Conservation (phyloP, 805 yeast genomes). For the Candida glaebosa region DNA sequence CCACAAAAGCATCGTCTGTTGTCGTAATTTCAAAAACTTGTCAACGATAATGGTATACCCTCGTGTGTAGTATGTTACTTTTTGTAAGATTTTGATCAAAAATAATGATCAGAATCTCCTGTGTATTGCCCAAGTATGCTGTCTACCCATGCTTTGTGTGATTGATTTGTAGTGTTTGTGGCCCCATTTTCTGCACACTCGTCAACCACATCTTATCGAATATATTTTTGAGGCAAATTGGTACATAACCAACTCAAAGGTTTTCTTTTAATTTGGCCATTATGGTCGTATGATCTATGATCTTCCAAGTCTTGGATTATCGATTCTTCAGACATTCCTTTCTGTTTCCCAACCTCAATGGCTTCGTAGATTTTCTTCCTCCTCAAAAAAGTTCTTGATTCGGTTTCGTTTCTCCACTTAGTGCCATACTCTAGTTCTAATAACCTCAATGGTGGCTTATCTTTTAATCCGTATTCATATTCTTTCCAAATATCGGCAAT, state of each 20-base stretch:
- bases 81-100: too few relatives aligned
- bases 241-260: constrained; percentile 28
- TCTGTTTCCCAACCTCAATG: constrained; percentile 45
- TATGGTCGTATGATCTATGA: constrained; percentile 37
- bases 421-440: constrained; percentile 49
- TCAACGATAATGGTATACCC: too few relatives aligned
- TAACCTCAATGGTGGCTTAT: constrained; percentile 49
- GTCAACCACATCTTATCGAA: background rate
- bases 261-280: constrained; percentile 34
- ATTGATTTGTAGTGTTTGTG: too few relatives aligned
- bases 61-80: too few relatives aligned
- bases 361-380: constrained; percentile 54
- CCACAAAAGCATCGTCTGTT: too few relatives aligned
- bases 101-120: too few relatives aligned
- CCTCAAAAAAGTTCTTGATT: constrained; percentile 50
- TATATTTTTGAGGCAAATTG: constrained; percentile 25
- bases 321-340: constrained; percentile 41
- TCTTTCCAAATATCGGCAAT: constrained; percentile 57
- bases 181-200: too few relatives aligned
- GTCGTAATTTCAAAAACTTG: too few relatives aligned
- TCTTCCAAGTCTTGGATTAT: constrained; percentile 47
- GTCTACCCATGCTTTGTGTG: too few relatives aligned
- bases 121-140: too few relatives aligned
- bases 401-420: constrained; percentile 56
- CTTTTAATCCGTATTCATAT: constrained; percentile 48